phyloP scores from a whole-genome alignment of 78 protist genomes.

The Speleostelium caveatum region DNA sequence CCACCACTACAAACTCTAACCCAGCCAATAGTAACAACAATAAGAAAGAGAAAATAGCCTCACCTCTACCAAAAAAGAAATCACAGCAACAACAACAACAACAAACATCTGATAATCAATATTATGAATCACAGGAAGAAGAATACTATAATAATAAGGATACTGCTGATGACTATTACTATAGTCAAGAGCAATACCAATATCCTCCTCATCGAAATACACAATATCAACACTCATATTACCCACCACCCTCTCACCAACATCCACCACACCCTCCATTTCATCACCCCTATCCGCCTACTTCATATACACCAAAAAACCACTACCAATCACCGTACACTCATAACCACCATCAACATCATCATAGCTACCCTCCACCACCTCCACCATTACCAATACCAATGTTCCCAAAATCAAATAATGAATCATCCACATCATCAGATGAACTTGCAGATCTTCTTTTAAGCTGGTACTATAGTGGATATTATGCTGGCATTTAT shows the following conservation, averaged over 20 bases:
- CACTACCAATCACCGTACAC: no score
- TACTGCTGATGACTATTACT: neutral
- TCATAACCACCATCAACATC: no score
- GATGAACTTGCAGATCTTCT: slow-evolving; percentile 37
- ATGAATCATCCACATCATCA: neutral
- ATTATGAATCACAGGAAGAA: neutral
- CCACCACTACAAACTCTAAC: neutral
- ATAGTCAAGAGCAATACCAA: neutral
- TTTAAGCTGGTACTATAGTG: slow-evolving; percentile 71
- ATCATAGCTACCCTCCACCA: neutral
- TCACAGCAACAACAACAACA: neutral
- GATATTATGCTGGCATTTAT: slow-evolving; percentile 57
- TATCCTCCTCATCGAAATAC: neutral
- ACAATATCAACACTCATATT: neutral
- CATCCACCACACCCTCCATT: no score
- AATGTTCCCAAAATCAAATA: neutral
- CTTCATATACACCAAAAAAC: no score
- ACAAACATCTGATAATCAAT: neutral
- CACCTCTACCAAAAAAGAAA: neutral
- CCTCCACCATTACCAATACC: neutral
- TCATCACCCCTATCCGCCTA: no score
- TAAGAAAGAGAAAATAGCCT: neutral
- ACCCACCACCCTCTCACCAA: neutral
- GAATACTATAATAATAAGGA: neutral
- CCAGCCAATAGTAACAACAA: neutral